Evolutionary conservation across 106 monocot genomes (phyloP), one percentile per base, ranked within the genome.

Genomic region (Apostasia shenzhenica): DNA sequence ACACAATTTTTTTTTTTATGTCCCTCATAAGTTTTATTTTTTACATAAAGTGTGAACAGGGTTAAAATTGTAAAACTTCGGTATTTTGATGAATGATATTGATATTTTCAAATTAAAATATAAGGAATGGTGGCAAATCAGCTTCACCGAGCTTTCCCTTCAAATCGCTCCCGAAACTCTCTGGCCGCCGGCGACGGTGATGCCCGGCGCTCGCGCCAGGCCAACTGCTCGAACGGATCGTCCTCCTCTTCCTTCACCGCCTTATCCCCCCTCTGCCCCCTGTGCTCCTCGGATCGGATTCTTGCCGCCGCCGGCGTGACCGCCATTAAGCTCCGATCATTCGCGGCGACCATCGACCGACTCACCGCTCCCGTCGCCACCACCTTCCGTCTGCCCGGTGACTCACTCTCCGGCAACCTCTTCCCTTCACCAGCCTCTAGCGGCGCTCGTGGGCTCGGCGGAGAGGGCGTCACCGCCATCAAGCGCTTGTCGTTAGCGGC

Each of bases 401-500:
- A 26, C 26, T 26, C 26, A 0, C 26, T 26, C 0, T 26, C 26
- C 26, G 26, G 26, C 26, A 26, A 26, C 26, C 26, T 26, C 26
- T 26, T 26, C 26, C 46, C 46, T 63, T 63, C 63, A 14, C 10
- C 42, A 12, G 42, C 2, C 26, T 26, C 26, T 26, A 42, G 61
- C 61, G 61, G 40, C 10, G 61, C 42, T 11, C 42, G 43, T 4
- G 45, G 11, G 45, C 62, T 45, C 44, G 62, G 45, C 44, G 62
- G 62, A 63, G 62, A 63, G 45, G 62, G n/a, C 62, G 62, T 63
- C 62, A 63, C 45, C 42, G 62, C 62, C 65, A 65, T 65, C 43
- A 65, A 65, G 26, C 65, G 47, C 46, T 65, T 65, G 48, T 49
- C 65, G 14, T 38, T 14, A 14, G 65, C 3, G 7, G 65, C 48